Conservation (phyloP, 2,329 filamentous ascomycete genomes). For the Ophiostoma quercus region DNA sequence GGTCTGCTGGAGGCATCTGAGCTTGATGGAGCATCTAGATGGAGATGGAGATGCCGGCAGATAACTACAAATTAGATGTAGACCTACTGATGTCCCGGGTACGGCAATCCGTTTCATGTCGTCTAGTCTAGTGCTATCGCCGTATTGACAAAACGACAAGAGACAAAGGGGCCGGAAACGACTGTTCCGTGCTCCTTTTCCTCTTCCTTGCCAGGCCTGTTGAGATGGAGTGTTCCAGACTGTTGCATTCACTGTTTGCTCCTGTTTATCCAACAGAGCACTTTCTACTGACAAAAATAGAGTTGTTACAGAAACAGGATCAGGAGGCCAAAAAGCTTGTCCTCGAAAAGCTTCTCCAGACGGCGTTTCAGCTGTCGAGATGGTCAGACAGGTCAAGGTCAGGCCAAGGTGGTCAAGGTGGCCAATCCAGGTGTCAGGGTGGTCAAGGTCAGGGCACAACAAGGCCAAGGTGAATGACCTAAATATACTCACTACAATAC, state of each 20-base stretch:
- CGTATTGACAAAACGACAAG: too few species aligned
- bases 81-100: too few species aligned
- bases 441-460: too few species aligned
- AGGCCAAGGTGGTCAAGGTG: background rate
- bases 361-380: background rate
- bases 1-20: background rate
- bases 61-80: too few species aligned
- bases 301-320: constrained; percentile 6
- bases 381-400: background rate
- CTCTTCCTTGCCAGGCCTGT: background rate
- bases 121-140: too few species aligned
- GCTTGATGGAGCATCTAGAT: too few species aligned
- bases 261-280: background rate
- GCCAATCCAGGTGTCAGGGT: background rate
- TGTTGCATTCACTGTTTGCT: background rate
- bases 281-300: background rate
- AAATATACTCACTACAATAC: background rate
- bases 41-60: background rate
- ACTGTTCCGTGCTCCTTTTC: background rate
- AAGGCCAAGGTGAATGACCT: background rate
- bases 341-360: background rate
- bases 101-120: too few species aligned
- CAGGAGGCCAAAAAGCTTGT: constrained; percentile 3
- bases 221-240: constrained; percentile 12
- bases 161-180: background rate